Evolutionary conservation across 2,329 filamentous ascomycete species (phyloP).

Genomic region (Colletotrichum sp.): DNA sequence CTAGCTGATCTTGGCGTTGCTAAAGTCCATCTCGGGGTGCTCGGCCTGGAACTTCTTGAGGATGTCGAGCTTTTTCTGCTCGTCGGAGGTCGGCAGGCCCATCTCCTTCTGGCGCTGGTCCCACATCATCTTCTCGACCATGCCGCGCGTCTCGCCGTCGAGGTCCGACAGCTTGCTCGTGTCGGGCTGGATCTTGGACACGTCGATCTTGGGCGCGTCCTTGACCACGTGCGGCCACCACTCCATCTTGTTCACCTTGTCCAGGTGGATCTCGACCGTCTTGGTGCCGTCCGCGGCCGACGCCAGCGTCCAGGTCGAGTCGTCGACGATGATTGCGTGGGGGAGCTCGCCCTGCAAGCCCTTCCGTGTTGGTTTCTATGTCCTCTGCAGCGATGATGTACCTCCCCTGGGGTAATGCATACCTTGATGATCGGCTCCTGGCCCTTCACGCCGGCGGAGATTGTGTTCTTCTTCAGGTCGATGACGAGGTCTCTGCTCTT

Average conservation of each 20-base stretch:
- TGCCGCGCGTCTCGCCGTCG: conserved; percentile 90
- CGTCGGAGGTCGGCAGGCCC: conserved; percentile 87
- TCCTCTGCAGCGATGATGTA: neutral
- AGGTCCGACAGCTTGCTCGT: conserved; percentile 90
- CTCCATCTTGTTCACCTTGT: conserved; percentile 96
- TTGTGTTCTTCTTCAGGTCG: conserved; percentile 77
- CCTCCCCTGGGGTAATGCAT: conserved; percentile 27
- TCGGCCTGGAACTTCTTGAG: conserved; percentile 90
- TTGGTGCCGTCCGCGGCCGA: conserved; percentile 71
- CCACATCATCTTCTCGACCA: conserved; percentile 99
- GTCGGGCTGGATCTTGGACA: conserved; percentile 92
- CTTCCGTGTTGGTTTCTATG: neutral
- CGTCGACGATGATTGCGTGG: conserved; percentile 79
- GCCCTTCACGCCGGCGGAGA: conserved; percentile 86
- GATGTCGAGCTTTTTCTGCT: conserved; percentile 94
- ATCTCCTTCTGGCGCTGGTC: conserved; percentile 97
- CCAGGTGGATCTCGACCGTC: conserved; percentile 80
- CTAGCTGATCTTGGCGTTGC: conserved; percentile 66
- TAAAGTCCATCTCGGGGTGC: conserved; percentile 75
- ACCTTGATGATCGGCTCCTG: conserved; percentile 85
- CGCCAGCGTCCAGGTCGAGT: conserved; percentile 93
- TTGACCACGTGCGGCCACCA: conserved; percentile 97
- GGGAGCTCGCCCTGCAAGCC: conserved; percentile 77
- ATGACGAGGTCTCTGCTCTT: conserved; percentile 86
- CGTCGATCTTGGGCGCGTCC: conserved; percentile 87